Conservation (phyloP, 73 alveolate genomes). For the Tetrahymena borealis region DNA sequence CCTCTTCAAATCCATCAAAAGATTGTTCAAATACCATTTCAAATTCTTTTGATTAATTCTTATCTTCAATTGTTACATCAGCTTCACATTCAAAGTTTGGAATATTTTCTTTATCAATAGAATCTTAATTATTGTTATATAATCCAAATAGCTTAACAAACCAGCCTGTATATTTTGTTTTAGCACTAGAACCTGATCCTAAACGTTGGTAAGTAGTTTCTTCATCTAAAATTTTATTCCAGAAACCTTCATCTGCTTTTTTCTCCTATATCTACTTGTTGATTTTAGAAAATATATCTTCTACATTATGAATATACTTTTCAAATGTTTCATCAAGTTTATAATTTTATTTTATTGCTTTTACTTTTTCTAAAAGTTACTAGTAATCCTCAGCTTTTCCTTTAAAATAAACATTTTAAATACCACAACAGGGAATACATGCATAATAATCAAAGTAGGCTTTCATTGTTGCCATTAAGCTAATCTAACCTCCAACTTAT, state of each 20-base stretch:
- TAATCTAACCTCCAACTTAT: not conserved
- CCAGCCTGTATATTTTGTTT: not conserved
- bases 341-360: not conserved
- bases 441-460: not conserved
- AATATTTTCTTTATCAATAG: not conserved
- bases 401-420: not conserved
- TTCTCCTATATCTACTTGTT: not conserved
- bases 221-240: slow-evolving; percentile 11
- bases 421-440: slow-evolving; percentile 16
- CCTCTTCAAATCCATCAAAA: not conserved
- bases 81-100: not conserved
- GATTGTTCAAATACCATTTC: not conserved
- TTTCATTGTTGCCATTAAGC: slow-evolving; percentile 28
- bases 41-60: not conserved
- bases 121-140: not conserved
- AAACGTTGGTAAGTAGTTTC: not conserved
- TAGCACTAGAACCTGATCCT: not conserved
- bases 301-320: not conserved
- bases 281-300: slow-evolving; percentile 8
- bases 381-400: not conserved
- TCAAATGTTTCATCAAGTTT: not conserved
- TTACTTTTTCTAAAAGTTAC: not conserved
- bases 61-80: not conserved
- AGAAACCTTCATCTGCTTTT: slow-evolving; percentile 1
- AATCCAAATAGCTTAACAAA: not conserved